Evolutionary conservation across 305 asterid species (phyloP), one percentile per base, ranked within the genome.

Genomic region (Ruellia speciosa): DNA sequence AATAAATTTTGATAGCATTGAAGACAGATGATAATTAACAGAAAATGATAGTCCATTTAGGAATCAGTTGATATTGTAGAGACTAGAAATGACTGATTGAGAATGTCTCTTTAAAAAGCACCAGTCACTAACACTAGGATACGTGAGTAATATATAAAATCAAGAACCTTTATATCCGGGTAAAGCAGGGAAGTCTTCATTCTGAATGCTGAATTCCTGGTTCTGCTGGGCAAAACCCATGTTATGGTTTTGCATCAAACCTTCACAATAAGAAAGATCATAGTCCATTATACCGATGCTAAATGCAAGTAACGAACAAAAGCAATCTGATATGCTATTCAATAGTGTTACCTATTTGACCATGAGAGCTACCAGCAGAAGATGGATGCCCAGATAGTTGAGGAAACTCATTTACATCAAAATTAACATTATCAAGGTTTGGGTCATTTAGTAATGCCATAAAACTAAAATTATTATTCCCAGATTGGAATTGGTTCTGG

Each of bases 151-250:
- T 14, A 52, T 16, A 70, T 14, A 75, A 49, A 62, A 55, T 17
- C 60, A 55, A 69, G 64, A 72, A 88, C 96, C 96, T 88, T 80
- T 81, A 69, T 77, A 88, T 68, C 93, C 95, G 10, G 96, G 89
- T 76, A 85, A 76, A 74, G 96, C 95, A 54, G 96, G 95, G 66
- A 88, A 84, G 75, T 82, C 96, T 79, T 82, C 90, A 76, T 80
- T 84, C 62, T 82, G 94, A 75, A 88, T 88, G 76, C 96, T 85
- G 77, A 88, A 88, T 73, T 85, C 95, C 73, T 81, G 95, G 66
- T 83, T 85, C 76, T 85, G 96, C 71, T 85, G 96, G 70, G 66
- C 66, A 60, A 85, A 84, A 58, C 93, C 88, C 43, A 83, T 70
- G 62, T 79, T 82, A 69, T 81, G 94, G 73, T 85, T 88, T 72